phyloP scores from a whole-genome alignment of 1,139 yeast species.

The Schizosaccharomyces versatilis region DNA sequence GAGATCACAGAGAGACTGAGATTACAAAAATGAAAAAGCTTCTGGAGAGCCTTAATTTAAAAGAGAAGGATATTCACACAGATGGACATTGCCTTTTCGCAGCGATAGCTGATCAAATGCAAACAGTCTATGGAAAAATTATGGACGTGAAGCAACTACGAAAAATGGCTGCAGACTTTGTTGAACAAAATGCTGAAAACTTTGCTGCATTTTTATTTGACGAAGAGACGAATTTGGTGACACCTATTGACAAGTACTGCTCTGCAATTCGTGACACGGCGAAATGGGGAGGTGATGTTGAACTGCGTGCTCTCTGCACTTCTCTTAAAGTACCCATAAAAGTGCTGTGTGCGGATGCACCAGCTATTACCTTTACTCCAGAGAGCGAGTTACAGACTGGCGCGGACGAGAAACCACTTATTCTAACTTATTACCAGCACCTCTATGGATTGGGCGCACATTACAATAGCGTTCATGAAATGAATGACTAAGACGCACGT shows the following conservation, averaged over 20 bases:
- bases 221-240: background rate
- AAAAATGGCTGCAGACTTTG: background rate
- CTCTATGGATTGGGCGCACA: conserved; percentile 20
- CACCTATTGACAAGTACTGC: background rate
- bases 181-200: background rate
- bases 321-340: conserved; percentile 10
- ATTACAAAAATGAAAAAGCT: background rate
- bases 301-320: background rate
- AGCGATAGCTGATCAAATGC: background rate
- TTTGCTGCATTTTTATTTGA: background rate
- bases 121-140: background rate
- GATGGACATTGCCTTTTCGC: conserved; percentile 1
- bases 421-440: background rate
- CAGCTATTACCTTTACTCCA: background rate
- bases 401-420: background rate
- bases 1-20: background rate
- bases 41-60: background rate
- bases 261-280: background rate
- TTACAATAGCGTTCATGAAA: conserved; percentile 15
- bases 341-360: background rate
- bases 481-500: conserved; percentile 11
- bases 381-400: background rate
- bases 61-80: background rate
- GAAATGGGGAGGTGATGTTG: conserved; percentile 2
- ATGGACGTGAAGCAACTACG: background rate